Evolutionary conservation across 1,139 yeast genomes (phyloP).

Genomic region (Taiozyma sp.): DNA sequence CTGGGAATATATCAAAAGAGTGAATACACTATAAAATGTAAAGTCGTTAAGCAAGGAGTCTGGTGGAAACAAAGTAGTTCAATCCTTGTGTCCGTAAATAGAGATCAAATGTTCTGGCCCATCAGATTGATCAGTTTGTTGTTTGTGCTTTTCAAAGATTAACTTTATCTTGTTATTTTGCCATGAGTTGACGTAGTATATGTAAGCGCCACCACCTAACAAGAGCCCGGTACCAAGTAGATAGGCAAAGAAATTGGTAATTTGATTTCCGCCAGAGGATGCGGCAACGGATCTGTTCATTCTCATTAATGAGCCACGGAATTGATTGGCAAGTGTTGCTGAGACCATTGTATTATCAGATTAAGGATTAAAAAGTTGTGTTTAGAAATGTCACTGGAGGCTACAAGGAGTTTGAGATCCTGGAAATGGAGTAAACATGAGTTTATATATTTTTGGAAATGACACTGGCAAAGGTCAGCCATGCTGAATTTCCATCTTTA

Average conservation of each 20-base stretch:
- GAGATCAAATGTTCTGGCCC: conserved; percentile 1
- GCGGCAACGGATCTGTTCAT: conserved; percentile 17
- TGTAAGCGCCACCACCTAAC: conserved; percentile 13
- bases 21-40: background rate
- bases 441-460: background rate
- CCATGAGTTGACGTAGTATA: conserved; percentile 20
- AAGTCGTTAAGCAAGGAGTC: background rate
- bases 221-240: conserved; percentile 15
- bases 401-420: background rate
- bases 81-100: background rate
- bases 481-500: background rate
- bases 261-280: conserved; percentile 4
- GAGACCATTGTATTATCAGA: conserved; percentile 18
- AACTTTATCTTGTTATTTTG: conserved; percentile 21
- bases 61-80: background rate
- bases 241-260: conserved; percentile 12
- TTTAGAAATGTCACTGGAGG: background rate
- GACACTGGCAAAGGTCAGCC: background rate
- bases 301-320: conserved; percentile 19
- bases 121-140: conserved; percentile 2
- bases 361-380: background rate
- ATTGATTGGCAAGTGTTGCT: conserved; percentile 15
- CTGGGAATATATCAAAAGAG: background rate
- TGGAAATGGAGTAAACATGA: background rate
- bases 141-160: conserved; percentile 15